Evolutionary conservation across 768 basidiomycete genomes (phyloP).

Genomic region (Lentinula edodes): DNA sequence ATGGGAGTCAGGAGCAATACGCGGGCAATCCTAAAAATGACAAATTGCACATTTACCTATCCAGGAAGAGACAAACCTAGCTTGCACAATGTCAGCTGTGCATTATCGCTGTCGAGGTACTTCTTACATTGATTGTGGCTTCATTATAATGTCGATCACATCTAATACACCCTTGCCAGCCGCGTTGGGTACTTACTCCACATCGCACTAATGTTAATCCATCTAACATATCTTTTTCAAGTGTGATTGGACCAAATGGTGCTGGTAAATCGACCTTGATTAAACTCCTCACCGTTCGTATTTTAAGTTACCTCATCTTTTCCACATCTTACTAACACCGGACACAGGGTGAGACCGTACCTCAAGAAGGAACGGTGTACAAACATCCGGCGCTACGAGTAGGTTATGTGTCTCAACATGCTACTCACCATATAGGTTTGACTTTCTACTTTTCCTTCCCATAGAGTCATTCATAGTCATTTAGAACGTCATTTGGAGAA

Average conservation of each 20-base stretch:
- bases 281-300: conserved; percentile 79
- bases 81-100: conserved; percentile 84
- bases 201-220: neutral
- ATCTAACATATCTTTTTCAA: neutral
- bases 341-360: conserved; percentile 82
- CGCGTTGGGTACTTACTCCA: conserved; percentile 55
- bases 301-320: conserved; percentile 3
- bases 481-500: conserved; percentile 91
- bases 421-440: conserved; percentile 90
- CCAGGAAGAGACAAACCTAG: conserved; percentile 78
- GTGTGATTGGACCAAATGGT: conserved; percentile 85
- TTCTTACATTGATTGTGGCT: conserved; percentile 12
- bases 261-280: conserved; percentile 96
- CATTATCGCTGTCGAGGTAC: conserved; percentile 86
- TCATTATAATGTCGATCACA: conserved; percentile 12
- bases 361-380: conserved; percentile 88
- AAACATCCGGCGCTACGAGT: conserved; percentile 93
- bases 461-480: conserved; percentile 2
- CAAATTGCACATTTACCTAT: conserved; percentile 91
- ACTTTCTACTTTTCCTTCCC: conserved; percentile 8
- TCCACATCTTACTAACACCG: conserved; percentile 8
- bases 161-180: conserved; percentile 33
- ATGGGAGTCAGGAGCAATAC: conserved; percentile 98
- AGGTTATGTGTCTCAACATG: conserved; percentile 97
- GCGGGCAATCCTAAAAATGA: conserved; percentile 90